A percentile compares a stretch with the other conserved stretches of the same genome.
Conservation (phyloP, 345 rosid genomes). For the Ceriops zippeliana region DNA sequence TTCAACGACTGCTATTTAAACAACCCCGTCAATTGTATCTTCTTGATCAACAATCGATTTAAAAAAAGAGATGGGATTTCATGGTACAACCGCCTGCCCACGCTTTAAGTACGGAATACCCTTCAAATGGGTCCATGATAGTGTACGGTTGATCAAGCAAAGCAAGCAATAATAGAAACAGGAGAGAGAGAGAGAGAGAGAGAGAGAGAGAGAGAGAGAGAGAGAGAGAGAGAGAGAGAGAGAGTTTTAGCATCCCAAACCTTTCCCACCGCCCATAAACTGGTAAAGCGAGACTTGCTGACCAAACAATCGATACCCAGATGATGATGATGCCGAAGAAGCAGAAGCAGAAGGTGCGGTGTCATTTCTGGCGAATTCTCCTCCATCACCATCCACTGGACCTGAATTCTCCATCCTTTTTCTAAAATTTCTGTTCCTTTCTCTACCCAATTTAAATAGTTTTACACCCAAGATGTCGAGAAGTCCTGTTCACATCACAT, state of each 20-base stretch:
- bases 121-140: no score
- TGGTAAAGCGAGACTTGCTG: conserved; percentile 41
- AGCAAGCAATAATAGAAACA: neutral
- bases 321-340: conserved; percentile 10
- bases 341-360: neutral
- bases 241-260: neutral
- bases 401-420: conserved; percentile 22
- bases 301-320: conserved; percentile 36
- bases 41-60: no score
- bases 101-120: no score
- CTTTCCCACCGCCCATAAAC: conserved; percentile 45
- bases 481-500: no score
- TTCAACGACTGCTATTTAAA: neutral
- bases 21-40: no score
- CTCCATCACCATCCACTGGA: conserved; percentile 3
- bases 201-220: neutral
- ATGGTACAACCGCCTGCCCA: no score
- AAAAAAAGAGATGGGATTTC: no score
- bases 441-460: neutral
- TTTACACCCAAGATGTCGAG: neutral
- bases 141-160: neutral
- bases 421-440: neutral
- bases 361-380: conserved; percentile 15
- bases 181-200: neutral
- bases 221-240: neutral